phyloP scores from a whole-genome alignment of 2,329 filamentous ascomycete genomes.

The Colletotrichum tanaceti region DNA sequence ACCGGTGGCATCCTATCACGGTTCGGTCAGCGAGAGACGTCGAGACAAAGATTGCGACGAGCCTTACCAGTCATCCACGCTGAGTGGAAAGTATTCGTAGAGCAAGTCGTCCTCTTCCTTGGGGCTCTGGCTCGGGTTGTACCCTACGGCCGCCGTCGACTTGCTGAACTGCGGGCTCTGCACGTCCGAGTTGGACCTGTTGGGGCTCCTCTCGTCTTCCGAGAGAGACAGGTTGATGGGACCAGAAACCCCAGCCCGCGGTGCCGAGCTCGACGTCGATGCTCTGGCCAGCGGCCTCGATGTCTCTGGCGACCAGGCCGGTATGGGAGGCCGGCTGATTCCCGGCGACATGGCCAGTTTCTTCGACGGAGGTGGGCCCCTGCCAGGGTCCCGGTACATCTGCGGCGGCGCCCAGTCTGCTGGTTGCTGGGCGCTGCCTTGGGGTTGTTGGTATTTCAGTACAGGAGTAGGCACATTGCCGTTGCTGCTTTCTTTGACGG shows the following conservation, averaged over 20 bases:
- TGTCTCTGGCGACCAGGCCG: slow-evolving; percentile 59
- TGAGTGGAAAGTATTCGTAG: slow-evolving; percentile 95
- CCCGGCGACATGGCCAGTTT: slow-evolving; percentile 65
- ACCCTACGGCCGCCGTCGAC: slow-evolving; percentile 48
- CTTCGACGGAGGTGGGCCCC: slow-evolving; percentile 63
- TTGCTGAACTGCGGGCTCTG: slow-evolving; percentile 64
- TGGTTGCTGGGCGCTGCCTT: slow-evolving; percentile 52
- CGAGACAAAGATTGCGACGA: neutral
- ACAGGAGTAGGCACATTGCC: slow-evolving; percentile 33
- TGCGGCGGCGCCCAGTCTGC: slow-evolving; percentile 61
- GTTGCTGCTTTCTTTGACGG: slow-evolving; percentile 43
- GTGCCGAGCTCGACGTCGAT: slow-evolving; percentile 19
- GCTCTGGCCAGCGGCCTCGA: slow-evolving; percentile 36
- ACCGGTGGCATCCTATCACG: slow-evolving; percentile 80
- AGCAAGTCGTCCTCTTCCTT: slow-evolving; percentile 83
- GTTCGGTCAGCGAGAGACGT: slow-evolving; percentile 41
- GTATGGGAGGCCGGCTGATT: slow-evolving; percentile 64
- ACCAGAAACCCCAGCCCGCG: slow-evolving; percentile 45
- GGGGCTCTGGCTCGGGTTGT: slow-evolving; percentile 66
- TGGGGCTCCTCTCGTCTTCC: slow-evolving; percentile 70
- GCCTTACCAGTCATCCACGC: slow-evolving; percentile 83
- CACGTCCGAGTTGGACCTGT: slow-evolving; percentile 61
- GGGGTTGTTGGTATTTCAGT: slow-evolving; percentile 48
- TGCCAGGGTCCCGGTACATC: slow-evolving; percentile 50
- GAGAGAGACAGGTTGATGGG: slow-evolving; percentile 68